Evolutionary conservation across 2,329 filamentous ascomycete genomes (phyloP).

Genomic region (Cytospora piceae): DNA sequence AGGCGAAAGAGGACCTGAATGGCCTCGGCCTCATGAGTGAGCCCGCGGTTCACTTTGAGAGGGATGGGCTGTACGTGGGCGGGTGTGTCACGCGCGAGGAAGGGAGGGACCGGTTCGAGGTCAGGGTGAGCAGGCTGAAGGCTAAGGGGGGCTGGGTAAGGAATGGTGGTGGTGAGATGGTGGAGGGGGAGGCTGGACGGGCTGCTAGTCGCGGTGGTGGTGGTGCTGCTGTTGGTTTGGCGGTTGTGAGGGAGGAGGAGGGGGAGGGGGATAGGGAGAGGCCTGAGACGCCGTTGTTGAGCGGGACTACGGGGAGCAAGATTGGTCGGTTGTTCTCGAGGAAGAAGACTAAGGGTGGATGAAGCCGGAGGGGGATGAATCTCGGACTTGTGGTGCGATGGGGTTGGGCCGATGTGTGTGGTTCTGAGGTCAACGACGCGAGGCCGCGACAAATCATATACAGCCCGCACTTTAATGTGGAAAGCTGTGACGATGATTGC

Average conservation of each 20-base stretch:
- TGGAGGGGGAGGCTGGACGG: background rate
- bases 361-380: background rate
- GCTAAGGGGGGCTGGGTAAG: constrained; percentile 18
- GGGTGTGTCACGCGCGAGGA: constrained; percentile 20
- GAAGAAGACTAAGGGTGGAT: background rate
- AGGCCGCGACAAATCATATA: background rate
- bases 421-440: background rate
- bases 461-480: background rate
- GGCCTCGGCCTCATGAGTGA: constrained; percentile 3
- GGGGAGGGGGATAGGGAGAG: background rate
- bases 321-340: constrained; percentile 20
- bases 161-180: constrained; percentile 3
- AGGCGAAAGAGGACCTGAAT: background rate
- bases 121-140: constrained; percentile 22
- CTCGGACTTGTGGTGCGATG: background rate
- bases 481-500: background rate
- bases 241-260: constrained; percentile 18
- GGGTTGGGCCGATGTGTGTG: background rate
- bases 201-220: no score
- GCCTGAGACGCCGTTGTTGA: constrained; percentile 7
- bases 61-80: constrained; percentile 26
- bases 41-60: constrained; percentile 23
- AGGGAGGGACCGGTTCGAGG: constrained; percentile 28
- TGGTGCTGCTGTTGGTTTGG: constrained; percentile 1
- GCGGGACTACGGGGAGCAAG: background rate